Percentiles rank a stretch among this genome's conserved stretches.
phyloP scores from a whole-genome alignment of 805 yeast genomes.

The Lipomyces sp. region DNA sequence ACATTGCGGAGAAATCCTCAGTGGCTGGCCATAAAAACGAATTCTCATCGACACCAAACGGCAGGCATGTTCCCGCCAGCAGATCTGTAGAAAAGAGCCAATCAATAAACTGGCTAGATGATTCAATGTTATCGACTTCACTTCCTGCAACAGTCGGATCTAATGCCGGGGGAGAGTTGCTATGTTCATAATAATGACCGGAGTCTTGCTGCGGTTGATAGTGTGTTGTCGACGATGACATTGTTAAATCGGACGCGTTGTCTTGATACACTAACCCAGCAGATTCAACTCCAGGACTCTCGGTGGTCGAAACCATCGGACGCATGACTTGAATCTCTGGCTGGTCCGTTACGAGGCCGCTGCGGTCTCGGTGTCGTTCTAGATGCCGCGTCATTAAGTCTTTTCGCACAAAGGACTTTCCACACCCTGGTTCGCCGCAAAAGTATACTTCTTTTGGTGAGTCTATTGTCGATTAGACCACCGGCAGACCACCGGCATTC shows the following conservation, averaged over 20 bases:
- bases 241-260: too few relatives aligned
- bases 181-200: too few relatives aligned
- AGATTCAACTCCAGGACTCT: too few relatives aligned
- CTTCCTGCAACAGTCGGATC: too few relatives aligned
- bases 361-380: slow-evolving; percentile 42
- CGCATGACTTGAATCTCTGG: not conserved
- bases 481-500: not conserved
- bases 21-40: slow-evolving; percentile 46
- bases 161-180: too few relatives aligned
- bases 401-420: slow-evolving; percentile 47
- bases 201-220: too few relatives aligned
- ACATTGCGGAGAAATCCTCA: slow-evolving; percentile 48
- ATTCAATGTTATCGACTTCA: not conserved
- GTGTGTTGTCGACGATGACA: too few relatives aligned
- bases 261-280: too few relatives aligned
- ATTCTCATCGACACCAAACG: slow-evolving; percentile 38
- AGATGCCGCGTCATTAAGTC: slow-evolving; percentile 45
- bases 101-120: slow-evolving; percentile 43
- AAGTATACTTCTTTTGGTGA: slow-evolving; percentile 45
- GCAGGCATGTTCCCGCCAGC: slow-evolving; percentile 40
- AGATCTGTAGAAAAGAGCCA: slow-evolving; percentile 48
- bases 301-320: too few relatives aligned
- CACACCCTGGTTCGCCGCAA: slow-evolving; percentile 45
- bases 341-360: not conserved
- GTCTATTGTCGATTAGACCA: slow-evolving; percentile 19